phyloP scores from a whole-genome alignment of 2,329 filamentous ascomycete species.

The Catunica adiposa region DNA sequence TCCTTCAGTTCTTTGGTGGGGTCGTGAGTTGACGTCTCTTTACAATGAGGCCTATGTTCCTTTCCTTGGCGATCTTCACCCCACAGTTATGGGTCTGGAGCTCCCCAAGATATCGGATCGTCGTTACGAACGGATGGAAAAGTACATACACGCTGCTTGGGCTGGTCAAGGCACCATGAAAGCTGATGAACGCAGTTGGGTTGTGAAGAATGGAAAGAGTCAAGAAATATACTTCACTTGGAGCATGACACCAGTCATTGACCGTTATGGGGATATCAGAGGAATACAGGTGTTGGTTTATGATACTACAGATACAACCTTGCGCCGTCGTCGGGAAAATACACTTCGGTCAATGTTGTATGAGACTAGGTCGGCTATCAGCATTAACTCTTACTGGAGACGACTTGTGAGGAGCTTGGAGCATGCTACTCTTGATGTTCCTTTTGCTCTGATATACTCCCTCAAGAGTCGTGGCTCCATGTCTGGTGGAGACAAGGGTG shows the following conservation, averaged over 20 bases:
- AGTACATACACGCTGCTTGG: constrained; percentile 50
- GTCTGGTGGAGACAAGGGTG: constrained; percentile 52
- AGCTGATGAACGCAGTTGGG: constrained; percentile 62
- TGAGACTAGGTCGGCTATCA: constrained; percentile 53
- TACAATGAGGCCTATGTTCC: constrained; percentile 61
- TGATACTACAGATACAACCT: constrained; percentile 62
- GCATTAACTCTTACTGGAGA: constrained; percentile 57
- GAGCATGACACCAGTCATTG: constrained; percentile 64
- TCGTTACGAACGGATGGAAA: constrained; percentile 55
- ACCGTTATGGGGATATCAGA: constrained; percentile 55
- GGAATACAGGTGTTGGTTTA: constrained; percentile 68
- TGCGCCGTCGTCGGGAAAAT: constrained; percentile 65
- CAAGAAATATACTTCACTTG: constrained; percentile 75
- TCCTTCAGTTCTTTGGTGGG: constrained; percentile 67
- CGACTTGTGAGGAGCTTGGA: constrained; percentile 53
- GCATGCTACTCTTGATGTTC: constrained; percentile 59
- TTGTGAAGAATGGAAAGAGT: constrained; percentile 49
- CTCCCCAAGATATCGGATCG: constrained; percentile 56
- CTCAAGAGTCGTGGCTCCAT: constrained; percentile 51
- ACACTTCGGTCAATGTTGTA: constrained; percentile 65
- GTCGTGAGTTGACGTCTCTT: constrained; percentile 46
- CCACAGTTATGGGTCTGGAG: constrained; percentile 53
- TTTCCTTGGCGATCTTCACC: constrained; percentile 63
- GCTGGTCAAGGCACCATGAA: constrained; percentile 68
- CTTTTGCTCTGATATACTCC: constrained; percentile 63